Conservation (phyloP, 768 basidiomycete species). For the Termitomyces sp. region DNA sequence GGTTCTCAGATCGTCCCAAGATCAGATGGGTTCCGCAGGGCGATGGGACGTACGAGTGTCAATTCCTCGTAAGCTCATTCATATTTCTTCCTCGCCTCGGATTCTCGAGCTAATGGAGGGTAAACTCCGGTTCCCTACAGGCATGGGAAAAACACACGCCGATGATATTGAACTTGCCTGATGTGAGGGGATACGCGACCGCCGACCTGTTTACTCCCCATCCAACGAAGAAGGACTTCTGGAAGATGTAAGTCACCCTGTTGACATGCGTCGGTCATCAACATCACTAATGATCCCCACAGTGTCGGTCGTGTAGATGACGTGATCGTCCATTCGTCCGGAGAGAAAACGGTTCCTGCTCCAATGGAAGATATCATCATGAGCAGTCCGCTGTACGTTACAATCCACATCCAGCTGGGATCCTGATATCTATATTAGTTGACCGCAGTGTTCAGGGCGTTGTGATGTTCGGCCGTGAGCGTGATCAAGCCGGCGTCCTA, state of each 20-base stretch:
- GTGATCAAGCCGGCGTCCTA: conserved; percentile 27
- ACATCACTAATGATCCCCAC: neutral
- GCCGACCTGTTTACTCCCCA: neutral
- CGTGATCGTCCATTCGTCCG: conserved; percentile 7
- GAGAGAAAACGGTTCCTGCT: neutral
- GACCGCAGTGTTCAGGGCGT: conserved; percentile 18
- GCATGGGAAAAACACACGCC: neutral
- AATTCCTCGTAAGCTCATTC: neutral
- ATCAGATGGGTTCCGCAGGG: neutral
- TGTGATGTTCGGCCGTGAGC: conserved; percentile 32
- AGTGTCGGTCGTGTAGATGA: conserved; percentile 8
- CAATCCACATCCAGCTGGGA: neutral
- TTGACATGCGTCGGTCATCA: neutral
- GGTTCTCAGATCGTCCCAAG: neutral
- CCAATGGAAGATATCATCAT: neutral
- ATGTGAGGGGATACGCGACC: neutral
- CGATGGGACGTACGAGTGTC: neutral
- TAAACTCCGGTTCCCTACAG: neutral
- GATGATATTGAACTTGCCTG: neutral
- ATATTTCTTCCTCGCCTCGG: too few species aligned
- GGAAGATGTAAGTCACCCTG: neutral
- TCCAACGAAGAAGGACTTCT: neutral
- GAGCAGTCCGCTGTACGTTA: neutral
- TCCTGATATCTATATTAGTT: too few species aligned
- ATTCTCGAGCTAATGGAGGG: too few species aligned